Conservation (phyloP, 192 early-diverging fungal genomes). For the Mortierella hygrophila region DNA sequence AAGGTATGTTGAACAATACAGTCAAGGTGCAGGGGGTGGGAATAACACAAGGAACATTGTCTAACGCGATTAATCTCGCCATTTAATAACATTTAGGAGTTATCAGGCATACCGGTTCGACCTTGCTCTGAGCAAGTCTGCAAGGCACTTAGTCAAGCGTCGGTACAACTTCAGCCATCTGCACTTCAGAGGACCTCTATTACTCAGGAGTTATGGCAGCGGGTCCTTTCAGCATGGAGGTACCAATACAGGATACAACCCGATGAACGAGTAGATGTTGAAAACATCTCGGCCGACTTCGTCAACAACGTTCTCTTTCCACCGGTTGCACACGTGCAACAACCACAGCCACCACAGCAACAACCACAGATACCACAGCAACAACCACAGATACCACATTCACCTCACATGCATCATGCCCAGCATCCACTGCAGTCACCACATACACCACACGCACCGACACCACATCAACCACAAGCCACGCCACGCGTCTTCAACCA, state of each 20-base stretch:
- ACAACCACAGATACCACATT: not conserved
- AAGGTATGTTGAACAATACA: slow-evolving; percentile 4
- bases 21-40: not conserved
- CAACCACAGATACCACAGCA: slow-evolving; percentile 1
- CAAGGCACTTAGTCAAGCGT: slow-evolving; percentile 23
- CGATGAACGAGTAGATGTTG: slow-evolving; percentile 5
- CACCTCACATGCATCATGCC: not conserved
- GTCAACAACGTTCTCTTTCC: slow-evolving; percentile 21
- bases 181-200: slow-evolving; percentile 24
- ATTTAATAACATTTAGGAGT: slow-evolving; percentile 20
- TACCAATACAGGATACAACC: not conserved
- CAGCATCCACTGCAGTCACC: not conserved
- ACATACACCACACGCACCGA: not conserved
- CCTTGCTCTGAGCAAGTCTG: slow-evolving; percentile 39
- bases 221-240: slow-evolving; percentile 26
- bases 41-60: not conserved
- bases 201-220: slow-evolving; percentile 28
- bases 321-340: not conserved
- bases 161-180: slow-evolving; percentile 23
- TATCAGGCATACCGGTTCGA: slow-evolving; percentile 19
- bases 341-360: slow-evolving; percentile 2
- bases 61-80: not conserved
- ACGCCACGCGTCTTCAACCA: not conserved
- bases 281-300: slow-evolving; percentile 31
- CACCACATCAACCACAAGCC: not conserved